phyloP scores from a whole-genome alignment of 2,329 filamentous ascomycete species.

The Xylariaceae sp. region DNA sequence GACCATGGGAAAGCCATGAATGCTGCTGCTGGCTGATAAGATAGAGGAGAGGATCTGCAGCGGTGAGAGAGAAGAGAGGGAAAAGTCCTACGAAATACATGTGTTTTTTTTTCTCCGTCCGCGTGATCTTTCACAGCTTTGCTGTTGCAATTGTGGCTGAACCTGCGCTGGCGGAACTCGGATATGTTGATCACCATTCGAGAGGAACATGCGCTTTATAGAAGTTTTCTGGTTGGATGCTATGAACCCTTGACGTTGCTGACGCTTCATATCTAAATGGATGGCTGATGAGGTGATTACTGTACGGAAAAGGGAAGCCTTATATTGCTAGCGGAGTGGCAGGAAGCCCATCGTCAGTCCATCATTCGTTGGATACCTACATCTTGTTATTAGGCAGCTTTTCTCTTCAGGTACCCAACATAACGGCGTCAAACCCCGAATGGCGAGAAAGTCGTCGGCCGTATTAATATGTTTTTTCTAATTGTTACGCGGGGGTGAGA shows the following conservation, averaged over 20 bases:
- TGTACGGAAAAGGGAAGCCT: neutral
- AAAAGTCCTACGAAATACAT: constrained; percentile 7
- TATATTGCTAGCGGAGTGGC: neutral
- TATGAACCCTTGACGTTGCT: neutral
- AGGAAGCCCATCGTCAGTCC: too few relatives aligned
- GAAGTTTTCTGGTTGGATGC: neutral
- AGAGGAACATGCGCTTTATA: neutral
- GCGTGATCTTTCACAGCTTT: constrained; percentile 10
- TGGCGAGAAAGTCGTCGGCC: neutral
- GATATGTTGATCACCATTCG: neutral
- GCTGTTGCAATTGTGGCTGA: neutral
- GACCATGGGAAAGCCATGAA: neutral
- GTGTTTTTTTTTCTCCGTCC: neutral
- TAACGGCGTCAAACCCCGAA: neutral
- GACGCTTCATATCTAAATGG: neutral
- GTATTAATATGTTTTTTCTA: neutral
- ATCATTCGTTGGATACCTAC: too few relatives aligned
- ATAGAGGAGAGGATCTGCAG: neutral
- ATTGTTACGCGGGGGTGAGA: too few relatives aligned
- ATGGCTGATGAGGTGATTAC: neutral
- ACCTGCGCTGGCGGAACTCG: neutral
- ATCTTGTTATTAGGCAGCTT: too few relatives aligned
- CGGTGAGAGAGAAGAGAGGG: neutral
- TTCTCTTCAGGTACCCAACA: neutral
- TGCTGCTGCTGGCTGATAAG: neutral